Percentiles rank a stretch among this genome's conserved stretches.
phyloP scores from a whole-genome alignment of 306 rosid species.

The Quercus glauca region DNA sequence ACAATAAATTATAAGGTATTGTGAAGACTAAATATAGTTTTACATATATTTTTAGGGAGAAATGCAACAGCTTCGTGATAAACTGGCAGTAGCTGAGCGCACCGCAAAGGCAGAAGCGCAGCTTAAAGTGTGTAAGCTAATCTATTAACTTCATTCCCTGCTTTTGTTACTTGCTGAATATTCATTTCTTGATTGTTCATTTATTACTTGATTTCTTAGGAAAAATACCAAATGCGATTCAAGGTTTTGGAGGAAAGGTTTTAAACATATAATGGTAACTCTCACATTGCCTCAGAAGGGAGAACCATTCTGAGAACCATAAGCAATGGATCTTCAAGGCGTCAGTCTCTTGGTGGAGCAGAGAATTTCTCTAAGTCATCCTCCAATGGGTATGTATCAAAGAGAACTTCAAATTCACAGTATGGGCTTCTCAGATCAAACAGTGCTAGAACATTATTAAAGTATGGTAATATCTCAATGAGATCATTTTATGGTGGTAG shows the following conservation, averaged over 20 bases:
- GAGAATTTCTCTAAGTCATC: conserved; percentile 51
- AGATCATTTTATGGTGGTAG: conserved; percentile 74
- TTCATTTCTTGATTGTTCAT: no score
- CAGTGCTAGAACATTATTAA: conserved; percentile 52
- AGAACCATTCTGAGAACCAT: conserved; percentile 57
- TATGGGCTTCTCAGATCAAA: conserved; percentile 48
- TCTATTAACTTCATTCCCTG: no score
- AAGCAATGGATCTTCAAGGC: conserved; percentile 62
- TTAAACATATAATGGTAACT: conserved; percentile 47
- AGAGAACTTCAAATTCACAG: conserved; percentile 46
- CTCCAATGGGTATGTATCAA: conserved; percentile 56
- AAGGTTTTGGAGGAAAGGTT: conserved; percentile 23
- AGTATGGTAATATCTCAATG: conserved; percentile 53
- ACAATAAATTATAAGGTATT: no score
- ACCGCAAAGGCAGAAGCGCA: conserved; percentile 77
- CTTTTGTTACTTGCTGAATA: no score
- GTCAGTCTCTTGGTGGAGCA: conserved; percentile 82
- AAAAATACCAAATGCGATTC: no score
- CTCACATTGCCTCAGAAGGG: conserved; percentile 42
- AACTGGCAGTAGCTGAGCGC: conserved; percentile 69
- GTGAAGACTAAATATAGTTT: background rate
- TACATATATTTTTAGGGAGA: conserved; percentile 48
- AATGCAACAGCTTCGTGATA: conserved; percentile 78
- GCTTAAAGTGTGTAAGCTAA: conserved; percentile 42
- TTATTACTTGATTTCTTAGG: no score